Conservation (phyloP, 1,139 yeast genomes). For the Candida pseudocylindracea region DNA sequence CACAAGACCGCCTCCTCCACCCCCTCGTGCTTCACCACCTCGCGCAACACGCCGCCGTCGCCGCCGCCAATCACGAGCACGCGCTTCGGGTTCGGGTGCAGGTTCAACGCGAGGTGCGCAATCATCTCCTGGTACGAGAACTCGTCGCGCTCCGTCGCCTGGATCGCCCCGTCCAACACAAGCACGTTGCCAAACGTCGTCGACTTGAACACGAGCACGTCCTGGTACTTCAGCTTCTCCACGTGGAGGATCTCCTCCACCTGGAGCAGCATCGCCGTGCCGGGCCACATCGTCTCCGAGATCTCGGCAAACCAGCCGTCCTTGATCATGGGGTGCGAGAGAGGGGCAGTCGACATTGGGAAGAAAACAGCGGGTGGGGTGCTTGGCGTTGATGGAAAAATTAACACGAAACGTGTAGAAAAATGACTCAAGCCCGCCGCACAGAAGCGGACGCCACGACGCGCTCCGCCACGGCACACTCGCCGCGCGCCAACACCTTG, state of each 20-base stretch:
- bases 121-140: constrained; percentile 93
- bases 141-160: constrained; percentile 87
- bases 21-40: constrained; percentile 64
- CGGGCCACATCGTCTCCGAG: constrained; percentile 85
- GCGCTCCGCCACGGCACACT: no score
- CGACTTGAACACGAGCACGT: constrained; percentile 64
- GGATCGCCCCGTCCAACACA: constrained; percentile 79
- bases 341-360: no score
- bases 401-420: no score
- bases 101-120: constrained; percentile 69
- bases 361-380: no score
- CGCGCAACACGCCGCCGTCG: constrained; percentile 91
- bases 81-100: constrained; percentile 77
- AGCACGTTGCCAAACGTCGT: constrained; percentile 79
- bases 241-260: constrained; percentile 67
- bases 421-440: no score
- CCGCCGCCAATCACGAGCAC: constrained; percentile 93
- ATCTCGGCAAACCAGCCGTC: constrained; percentile 90
- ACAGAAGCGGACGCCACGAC: no score
- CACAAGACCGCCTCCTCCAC: constrained; percentile 77
- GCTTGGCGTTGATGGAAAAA: no score
- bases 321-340: constrained; percentile 29
- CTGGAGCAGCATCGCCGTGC: constrained; percentile 75
- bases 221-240: constrained; percentile 72
- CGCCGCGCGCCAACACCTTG: no score